phyloP scores from a whole-genome alignment of 768 basidiomycete genomes.

The Porphyrellus cyaneotinctus region DNA sequence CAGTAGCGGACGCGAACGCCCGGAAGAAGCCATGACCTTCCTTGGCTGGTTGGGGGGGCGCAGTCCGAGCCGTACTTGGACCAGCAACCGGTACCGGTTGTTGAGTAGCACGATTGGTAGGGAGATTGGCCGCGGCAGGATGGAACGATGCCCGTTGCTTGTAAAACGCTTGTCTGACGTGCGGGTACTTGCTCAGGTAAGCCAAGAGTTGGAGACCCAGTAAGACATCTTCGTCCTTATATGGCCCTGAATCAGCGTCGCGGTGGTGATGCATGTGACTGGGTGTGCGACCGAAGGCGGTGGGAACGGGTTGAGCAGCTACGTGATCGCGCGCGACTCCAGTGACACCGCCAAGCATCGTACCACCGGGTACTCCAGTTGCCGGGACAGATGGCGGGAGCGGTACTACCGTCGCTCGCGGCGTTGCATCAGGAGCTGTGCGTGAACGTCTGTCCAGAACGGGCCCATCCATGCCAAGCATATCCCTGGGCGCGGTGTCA shows the following conservation, averaged over 20 bases:
- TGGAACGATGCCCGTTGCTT: conserved; percentile 81
- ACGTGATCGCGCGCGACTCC: conserved; percentile 18
- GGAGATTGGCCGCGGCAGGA: conserved; percentile 55
- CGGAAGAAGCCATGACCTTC: conserved; percentile 44
- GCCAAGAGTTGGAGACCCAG: conserved; percentile 89
- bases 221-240: conserved; percentile 92
- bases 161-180: conserved; percentile 94
- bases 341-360: conserved; percentile 11
- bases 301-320: conserved; percentile 11
- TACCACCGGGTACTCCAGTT: conserved; percentile 10
- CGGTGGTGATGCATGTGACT: conserved; percentile 40
- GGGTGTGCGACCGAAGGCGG: conserved; percentile 18
- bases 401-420: conserved; percentile 55
- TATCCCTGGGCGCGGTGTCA: conserved; percentile 25
- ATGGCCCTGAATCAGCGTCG: conserved; percentile 54
- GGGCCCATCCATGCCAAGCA: conserved; percentile 26
- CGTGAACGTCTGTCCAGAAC: conserved; percentile 31
- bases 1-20: conserved; percentile 39
- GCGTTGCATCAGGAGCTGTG: conserved; percentile 56
- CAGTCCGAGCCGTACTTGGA: conserved; percentile 23
- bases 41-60: conserved; percentile 22
- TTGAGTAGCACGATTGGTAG: conserved; percentile 27
- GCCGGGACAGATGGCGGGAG: conserved; percentile 39
- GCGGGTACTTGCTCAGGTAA: conserved; percentile 96
- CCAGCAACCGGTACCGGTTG: conserved; percentile 23